Evolutionary conservation across 148 eudicot genomes (phyloP), one percentile per base, ranked within the genome.

Genomic region (Rhododendron williamsianum): DNA sequence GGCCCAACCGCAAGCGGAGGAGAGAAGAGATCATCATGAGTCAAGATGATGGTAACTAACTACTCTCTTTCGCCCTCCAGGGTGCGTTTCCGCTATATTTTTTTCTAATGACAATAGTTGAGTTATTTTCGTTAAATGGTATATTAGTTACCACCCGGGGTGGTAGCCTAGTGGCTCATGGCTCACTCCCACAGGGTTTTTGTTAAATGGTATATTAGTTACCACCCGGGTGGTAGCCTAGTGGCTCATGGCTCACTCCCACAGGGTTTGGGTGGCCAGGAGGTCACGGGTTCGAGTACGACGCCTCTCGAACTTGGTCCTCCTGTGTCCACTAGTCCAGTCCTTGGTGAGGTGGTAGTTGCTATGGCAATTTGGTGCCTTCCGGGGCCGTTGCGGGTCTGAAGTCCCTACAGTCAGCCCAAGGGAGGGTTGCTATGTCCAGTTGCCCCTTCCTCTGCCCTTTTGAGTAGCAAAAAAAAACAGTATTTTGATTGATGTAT

Each of bases 1-100:
- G 65, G n/a, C 65, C 65, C 4, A 89, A 93, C 85, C 93, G 98
- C 1, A 95, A 95, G 88, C 96, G 97, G 3, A 79, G 96, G 36
- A 83, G 98, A 69, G 91, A 92, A 30, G 93, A 93, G 51, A 60
- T 89, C 73, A 13, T 71, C 41, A 30, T 30, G 9, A 89, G 84
- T 43, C 85, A 83, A 45, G 85, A 76, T 21, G 86, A 46, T 13
- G 87, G 90, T 88, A 82, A 30, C 0, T 81, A 25, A n/a, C 8
- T 71, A 25, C 8, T 38, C 13, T 51, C 12, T 35, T 52, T 2
- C 38, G 27, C 6, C 36, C 74, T 27, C 16, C 36, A 2, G 52
- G 52, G 52, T 11, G 13, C 52, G 15, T 52, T 52, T 52, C 18
- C 15, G 54, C 54, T 49, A 10, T 33, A 11, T 10, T 49, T 49